Conservation (phyloP, 768 basidiomycete species). For the Psilocybe cubensis region DNA sequence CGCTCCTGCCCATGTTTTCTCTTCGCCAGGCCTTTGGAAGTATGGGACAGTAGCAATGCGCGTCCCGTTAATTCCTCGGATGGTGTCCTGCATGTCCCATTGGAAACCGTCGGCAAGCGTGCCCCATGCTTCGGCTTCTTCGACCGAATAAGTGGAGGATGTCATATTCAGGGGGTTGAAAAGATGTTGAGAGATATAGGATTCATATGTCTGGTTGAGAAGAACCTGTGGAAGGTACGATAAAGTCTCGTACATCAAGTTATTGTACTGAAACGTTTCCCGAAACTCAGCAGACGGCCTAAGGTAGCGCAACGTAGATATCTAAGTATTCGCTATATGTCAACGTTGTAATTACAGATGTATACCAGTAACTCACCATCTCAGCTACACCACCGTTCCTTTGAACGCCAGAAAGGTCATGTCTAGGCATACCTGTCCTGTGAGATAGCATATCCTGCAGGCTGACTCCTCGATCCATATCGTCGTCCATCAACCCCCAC, state of each 20-base stretch:
- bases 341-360: not conserved
- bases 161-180: slow-evolving; percentile 43
- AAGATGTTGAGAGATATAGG: slow-evolving; percentile 40
- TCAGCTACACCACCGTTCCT: slow-evolving; percentile 35
- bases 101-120: slow-evolving; percentile 41
- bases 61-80: slow-evolving; percentile 32
- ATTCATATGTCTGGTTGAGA: slow-evolving; percentile 43
- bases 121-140: slow-evolving; percentile 35
- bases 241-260: slow-evolving; percentile 47
- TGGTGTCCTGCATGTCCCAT: slow-evolving; percentile 36
- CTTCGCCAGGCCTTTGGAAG: slow-evolving; percentile 42
- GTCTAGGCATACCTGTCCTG: slow-evolving; percentile 48
- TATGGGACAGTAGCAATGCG: slow-evolving; percentile 39
- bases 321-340: slow-evolving; percentile 25
- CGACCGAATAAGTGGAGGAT: slow-evolving; percentile 41
- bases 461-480: slow-evolving; percentile 35
- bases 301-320: slow-evolving; percentile 38
- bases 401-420: slow-evolving; percentile 38
- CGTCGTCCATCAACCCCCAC: slow-evolving; percentile 42
- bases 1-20: slow-evolving; percentile 43
- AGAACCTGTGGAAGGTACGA: slow-evolving; percentile 42
- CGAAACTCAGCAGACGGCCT: slow-evolving; percentile 43
- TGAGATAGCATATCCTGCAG: slow-evolving; percentile 47
- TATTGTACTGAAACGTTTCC: slow-evolving; percentile 49
- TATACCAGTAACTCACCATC: slow-evolving; percentile 30